phyloP scores from a whole-genome alignment of 2,329 filamentous ascomycete genomes.

The Talaromyces sp. region DNA sequence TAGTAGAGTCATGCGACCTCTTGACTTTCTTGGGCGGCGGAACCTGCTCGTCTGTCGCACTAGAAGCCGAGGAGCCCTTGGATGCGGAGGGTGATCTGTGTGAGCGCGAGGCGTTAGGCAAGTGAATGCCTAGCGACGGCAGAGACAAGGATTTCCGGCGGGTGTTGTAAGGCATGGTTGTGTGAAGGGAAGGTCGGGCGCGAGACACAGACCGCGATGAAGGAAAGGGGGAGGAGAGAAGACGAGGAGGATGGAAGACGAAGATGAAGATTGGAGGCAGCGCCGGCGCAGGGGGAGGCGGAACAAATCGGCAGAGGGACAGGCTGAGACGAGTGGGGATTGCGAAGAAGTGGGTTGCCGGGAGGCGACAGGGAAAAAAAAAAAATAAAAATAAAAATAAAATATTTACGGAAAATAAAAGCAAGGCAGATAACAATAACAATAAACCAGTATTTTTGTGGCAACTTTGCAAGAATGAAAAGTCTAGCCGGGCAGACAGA shows the following conservation, averaged over 20 bases:
- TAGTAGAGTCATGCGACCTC: conserved; percentile 60
- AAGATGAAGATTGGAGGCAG: neutral
- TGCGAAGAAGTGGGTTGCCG: conserved; percentile 7
- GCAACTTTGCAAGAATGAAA: conserved; percentile 1
- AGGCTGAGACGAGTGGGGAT: conserved; percentile 7
- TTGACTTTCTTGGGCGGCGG: conserved; percentile 68
- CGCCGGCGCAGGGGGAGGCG: conserved; percentile 4
- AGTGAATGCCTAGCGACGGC: conserved; percentile 85
- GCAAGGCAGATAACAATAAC: neutral
- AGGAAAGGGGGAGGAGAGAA: conserved; percentile 10
- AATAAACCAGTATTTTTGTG: conserved; percentile 2
- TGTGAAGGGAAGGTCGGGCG: neutral
- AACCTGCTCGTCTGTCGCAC: conserved; percentile 50
- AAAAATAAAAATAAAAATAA: conserved; percentile 13
- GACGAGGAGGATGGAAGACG: conserved; percentile 5
- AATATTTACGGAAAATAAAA: neutral
- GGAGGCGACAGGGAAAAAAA: neutral
- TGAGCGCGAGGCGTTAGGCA: conserved; percentile 57
- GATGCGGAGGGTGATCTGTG: conserved; percentile 58
- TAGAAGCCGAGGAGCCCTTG: conserved; percentile 48
- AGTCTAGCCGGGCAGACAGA: neutral
- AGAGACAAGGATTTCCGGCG: conserved; percentile 93
- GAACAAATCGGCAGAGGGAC: conserved; percentile 11
- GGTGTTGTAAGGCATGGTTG: conserved; percentile 85
- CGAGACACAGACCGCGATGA: neutral